Evolutionary conservation across 2,329 filamentous ascomycete species (phyloP).

Genomic region (Coleophoma crateriformis): DNA sequence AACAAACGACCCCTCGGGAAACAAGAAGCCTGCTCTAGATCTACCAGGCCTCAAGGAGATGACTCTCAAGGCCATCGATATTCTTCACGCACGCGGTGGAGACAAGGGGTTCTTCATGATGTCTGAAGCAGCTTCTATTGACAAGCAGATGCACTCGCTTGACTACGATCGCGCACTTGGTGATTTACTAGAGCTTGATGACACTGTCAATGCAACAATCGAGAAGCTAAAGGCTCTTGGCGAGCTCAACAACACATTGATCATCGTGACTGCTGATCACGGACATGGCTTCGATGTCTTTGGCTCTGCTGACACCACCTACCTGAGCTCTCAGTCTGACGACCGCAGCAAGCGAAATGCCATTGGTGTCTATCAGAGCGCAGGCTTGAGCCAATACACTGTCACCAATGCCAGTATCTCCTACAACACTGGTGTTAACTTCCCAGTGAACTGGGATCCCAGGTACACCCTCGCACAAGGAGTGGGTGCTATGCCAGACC

Average conservation of each 20-base stretch:
- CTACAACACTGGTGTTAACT: conserved; percentile 69
- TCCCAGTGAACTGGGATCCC: conserved; percentile 81
- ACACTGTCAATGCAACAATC: conserved; percentile 73
- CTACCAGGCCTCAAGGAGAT: conserved; percentile 84
- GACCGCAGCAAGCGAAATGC: conserved; percentile 72
- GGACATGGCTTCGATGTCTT: conserved; percentile 87
- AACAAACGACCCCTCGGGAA: conserved; percentile 65
- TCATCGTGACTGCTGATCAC: conserved; percentile 82
- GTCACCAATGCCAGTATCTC: conserved; percentile 48
- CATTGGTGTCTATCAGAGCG: conserved; percentile 67
- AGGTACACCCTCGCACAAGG: conserved; percentile 76
- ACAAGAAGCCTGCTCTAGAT: conserved; percentile 58
- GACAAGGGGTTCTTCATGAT: conserved; percentile 81
- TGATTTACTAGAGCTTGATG: conserved; percentile 80
- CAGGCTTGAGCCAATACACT: conserved; percentile 72
- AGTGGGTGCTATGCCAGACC: conserved; percentile 66
- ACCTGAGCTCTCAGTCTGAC: conserved; percentile 57
- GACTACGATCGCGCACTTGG: conserved; percentile 84
- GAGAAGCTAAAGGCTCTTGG: conserved; percentile 60
- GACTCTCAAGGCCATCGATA: conserved; percentile 80
- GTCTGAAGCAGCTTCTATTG: conserved; percentile 79
- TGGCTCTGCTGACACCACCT: conserved; percentile 75
- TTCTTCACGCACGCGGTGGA: conserved; percentile 61
- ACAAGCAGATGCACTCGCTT: conserved; percentile 84
- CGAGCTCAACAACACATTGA: conserved; percentile 68